Percentiles rank a stretch among this genome's conserved stretches.
Conservation (phyloP, 2,329 filamentous ascomycete genomes). For the Penicillium paneum region DNA sequence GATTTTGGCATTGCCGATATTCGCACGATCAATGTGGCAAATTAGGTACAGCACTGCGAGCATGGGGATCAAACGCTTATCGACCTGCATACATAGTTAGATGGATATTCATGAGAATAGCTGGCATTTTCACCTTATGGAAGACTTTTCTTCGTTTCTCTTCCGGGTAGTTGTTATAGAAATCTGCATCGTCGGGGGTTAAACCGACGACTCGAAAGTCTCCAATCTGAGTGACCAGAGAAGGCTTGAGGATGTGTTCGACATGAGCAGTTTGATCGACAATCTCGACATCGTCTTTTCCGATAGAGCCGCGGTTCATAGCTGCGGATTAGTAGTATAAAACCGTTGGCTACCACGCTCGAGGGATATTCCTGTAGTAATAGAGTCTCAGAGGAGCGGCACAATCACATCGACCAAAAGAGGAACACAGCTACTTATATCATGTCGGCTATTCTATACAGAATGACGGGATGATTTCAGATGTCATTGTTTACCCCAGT, state of each 20-base stretch:
- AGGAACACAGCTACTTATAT: background rate
- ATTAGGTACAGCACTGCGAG: constrained; percentile 17
- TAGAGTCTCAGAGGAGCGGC: background rate
- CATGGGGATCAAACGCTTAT: constrained; percentile 17
- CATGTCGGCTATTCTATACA: constrained; percentile 1
- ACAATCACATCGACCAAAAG: background rate
- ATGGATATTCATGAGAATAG: background rate
- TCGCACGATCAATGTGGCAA: constrained; percentile 15
- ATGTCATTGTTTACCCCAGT: constrained; percentile 3
- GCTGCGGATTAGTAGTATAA: background rate
- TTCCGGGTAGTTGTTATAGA: constrained; percentile 6
- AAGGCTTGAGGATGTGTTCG: constrained; percentile 7
- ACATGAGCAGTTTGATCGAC: constrained; percentile 8
- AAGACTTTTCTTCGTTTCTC: constrained; percentile 12
- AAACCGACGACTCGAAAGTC: constrained; percentile 12
- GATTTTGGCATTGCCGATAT: constrained; percentile 22
- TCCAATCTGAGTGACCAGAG: background rate
- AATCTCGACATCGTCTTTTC: constrained; percentile 11
- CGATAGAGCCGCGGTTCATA: constrained; percentile 8
- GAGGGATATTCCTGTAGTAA: background rate
- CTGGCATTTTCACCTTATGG: constrained; percentile 3
- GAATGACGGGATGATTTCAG: background rate
- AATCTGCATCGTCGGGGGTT: constrained; percentile 12
- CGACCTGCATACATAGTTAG: constrained; percentile 2
- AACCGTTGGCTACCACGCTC: background rate